Evolutionary conservation across 768 basidiomycete genomes (phyloP), one percentile per base, ranked within the genome.

Genomic region (Boletus fagicola): DNA sequence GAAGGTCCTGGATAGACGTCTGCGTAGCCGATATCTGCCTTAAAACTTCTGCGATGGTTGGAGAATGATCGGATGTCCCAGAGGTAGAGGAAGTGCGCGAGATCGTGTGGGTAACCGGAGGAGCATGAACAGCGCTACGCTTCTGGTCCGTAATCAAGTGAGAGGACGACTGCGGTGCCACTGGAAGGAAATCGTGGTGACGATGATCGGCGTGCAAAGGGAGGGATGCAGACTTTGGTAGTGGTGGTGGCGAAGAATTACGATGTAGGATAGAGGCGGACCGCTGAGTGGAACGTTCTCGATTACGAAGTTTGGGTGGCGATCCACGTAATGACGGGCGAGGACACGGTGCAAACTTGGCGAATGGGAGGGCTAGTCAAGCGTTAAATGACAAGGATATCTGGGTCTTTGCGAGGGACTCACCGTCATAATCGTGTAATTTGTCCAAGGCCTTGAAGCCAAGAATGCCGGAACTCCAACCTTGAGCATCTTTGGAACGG

Each of bases 201-300:
- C 72, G 72, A 45, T 74, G 72, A 50, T 72, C 80, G 13, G 86
- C 76, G 68, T 93, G 91, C 60, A 93, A 73, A 48, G 91, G 91
- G 3, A 93, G 73, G 13, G 88, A 87, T 16, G 80, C 91, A 5
- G 90, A 88, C 73, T 92, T 90, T 26, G 91, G 91, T 20, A 92
- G 77, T 36, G 91, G 92, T 1, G 92, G 92, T 1, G 92, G 91
- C 0, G 88, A 84, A n/a, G 81, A 82, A 67, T 82, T 89, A 54
- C 89, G 83, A 28, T 76, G 72, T 24, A 79, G 69, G n/a, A 65
- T 52, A 22, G 65, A 59, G 40, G 62, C 63, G 43, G 74, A 69
- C 47, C 76, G 75, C 56, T 79, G 80, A 53, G 75, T 70, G n/a
- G 79, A 77, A 62, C 79, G 79, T 68, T 85, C 82, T 47, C 82